Conservation (phyloP, 768 basidiomycete genomes). For the Favolaschia claudopus region DNA sequence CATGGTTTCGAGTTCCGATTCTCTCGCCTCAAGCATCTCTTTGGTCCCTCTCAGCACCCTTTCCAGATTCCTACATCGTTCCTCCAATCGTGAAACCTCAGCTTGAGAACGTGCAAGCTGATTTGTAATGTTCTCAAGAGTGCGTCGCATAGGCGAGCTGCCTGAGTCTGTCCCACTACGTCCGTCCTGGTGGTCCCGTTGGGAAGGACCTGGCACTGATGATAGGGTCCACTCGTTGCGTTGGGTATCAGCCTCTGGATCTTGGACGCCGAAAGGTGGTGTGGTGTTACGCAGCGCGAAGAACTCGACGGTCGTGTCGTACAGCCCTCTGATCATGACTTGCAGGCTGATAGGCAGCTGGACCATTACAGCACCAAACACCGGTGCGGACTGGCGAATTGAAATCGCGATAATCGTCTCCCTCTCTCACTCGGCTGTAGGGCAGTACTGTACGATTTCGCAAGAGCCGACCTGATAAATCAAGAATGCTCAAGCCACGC, state of each 20-base stretch:
- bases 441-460: constrained; percentile 12
- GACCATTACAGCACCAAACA: constrained; percentile 37
- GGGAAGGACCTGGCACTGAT: constrained; percentile 52
- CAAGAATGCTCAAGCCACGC: constrained; percentile 10
- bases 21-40: constrained; percentile 63
- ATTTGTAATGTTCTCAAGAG: constrained; percentile 62
- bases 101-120: constrained; percentile 62
- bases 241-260: constrained; percentile 34
- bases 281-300: constrained; percentile 55
- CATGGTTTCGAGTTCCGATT: constrained; percentile 66
- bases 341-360: constrained; percentile 30
- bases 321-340: constrained; percentile 51
- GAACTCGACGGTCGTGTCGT: constrained; percentile 67
- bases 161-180: constrained; percentile 46
- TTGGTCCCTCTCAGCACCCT: constrained; percentile 69
- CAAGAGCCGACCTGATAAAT: constrained; percentile 20
- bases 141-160: constrained; percentile 58
- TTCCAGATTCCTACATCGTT: constrained; percentile 69
- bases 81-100: constrained; percentile 64
- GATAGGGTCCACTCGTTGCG: constrained; percentile 40
- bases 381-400: constrained; percentile 20
- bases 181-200: constrained; percentile 57
- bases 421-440: constrained; percentile 18
- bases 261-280: constrained; percentile 34
- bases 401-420: constrained; percentile 29